Base-by-base conservation (phyloP, 2,329 filamentous ascomycete genomes). In the Penicillium carneum region DNA sequence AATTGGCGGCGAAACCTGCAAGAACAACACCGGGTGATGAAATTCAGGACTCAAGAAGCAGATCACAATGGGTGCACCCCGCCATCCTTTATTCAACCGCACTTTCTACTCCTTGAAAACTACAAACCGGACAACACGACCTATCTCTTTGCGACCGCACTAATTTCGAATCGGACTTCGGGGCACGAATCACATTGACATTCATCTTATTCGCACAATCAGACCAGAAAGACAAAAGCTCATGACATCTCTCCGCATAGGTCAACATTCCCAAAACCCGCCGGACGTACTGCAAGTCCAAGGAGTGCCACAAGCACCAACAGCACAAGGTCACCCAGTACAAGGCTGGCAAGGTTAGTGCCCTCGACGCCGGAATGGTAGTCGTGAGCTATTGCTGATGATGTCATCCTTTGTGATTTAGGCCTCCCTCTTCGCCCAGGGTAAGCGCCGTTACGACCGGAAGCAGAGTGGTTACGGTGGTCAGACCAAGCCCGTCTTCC, bases 401-500 rank as follows among this genome's bases (percentile, higher is more conserved):
- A 70, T 71, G 45, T 59, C 42, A 49, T 67, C 56, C 59, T 59
- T 41, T 48, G 20, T 47, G 20, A 55, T 60, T 62, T 71, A 90
- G 89, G 93, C 93, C 80, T 96, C 93, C 79, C 87, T 94, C 73
- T 96, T 93, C 87, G 93, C 93, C 72, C 94, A 99, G 89, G 94
- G 94, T 88, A 99, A 98, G 91, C 92, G 94, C 84, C 93, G 94
- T 90, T 98, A 98, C 87, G 93, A 96, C 86, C 89, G 93, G 81
- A 98, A 98, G 88, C 94, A 98, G 87, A 92, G 90, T 82, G 94
- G 94, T 91, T 98, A 97, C 82, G 95, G 95, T 92, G 95, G 95
- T 93, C 95, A 99, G 87, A 99, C 95, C 79, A 99, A 99, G 87
- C 95, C 96, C 77, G 93, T 99, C 80, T 99, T 98, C 91, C 95